Evolutionary conservation across 306 rosid genomes (phyloP).

Genomic region (Trichosanthes cucumerina): DNA sequence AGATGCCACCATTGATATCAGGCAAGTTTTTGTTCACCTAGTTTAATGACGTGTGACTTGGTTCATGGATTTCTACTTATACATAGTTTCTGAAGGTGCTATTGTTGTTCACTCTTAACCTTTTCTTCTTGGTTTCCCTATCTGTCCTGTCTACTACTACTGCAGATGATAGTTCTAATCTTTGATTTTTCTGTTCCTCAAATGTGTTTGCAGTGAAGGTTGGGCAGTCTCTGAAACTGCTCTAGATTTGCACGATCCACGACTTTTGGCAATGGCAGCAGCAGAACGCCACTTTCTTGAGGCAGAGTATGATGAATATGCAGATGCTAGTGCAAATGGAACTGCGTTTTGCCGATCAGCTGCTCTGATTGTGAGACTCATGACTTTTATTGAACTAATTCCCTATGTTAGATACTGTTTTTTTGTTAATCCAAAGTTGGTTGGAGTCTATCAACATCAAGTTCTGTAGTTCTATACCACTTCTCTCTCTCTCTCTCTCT

Average conservation of each 20-base stretch:
- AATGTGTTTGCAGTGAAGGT: slow-evolving; percentile 49
- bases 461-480: not conserved
- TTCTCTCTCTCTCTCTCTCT: not conserved
- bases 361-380: slow-evolving; percentile 70
- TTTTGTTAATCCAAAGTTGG: not conserved
- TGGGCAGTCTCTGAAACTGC: slow-evolving; percentile 96
- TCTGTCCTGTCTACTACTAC: not conserved
- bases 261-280: slow-evolving; percentile 85
- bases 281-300: slow-evolving; percentile 88
- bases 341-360: slow-evolving; percentile 96
- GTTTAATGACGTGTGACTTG: not conserved
- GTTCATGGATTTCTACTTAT: not conserved
- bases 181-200: slow-evolving; percentile 10
- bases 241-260: slow-evolving; percentile 89
- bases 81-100: not conserved
- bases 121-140: not conserved
- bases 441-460: not conserved
- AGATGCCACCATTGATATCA: slow-evolving; percentile 81
- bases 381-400: not conserved
- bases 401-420: not conserved
- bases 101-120: not conserved
- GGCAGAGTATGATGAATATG: slow-evolving; percentile 90
- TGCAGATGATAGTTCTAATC: not conserved
- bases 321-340: slow-evolving; percentile 78
- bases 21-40: slow-evolving; percentile 32